phyloP scores from a whole-genome alignment of 2,329 filamentous ascomycete genomes.

The Corynespora cassiicola region DNA sequence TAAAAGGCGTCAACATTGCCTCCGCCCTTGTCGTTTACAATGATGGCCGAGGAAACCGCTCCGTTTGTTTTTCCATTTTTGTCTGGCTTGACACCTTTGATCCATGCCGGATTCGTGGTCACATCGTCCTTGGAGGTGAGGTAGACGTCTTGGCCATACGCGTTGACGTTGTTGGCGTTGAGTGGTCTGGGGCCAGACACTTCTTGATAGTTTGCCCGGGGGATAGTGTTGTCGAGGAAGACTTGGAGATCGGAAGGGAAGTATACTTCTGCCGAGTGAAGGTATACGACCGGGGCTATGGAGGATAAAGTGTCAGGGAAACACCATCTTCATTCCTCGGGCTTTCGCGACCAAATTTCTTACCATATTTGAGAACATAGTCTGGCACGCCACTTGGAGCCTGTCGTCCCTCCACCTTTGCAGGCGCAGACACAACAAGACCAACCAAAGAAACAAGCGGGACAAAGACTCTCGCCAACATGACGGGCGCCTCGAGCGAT shows the following conservation, averaged over 20 bases:
- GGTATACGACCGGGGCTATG: slow-evolving; percentile 53
- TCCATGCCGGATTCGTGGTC: slow-evolving; percentile 49
- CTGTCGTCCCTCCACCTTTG: slow-evolving; percentile 24
- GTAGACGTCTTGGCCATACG: slow-evolving; percentile 51
- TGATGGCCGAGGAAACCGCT: slow-evolving; percentile 59
- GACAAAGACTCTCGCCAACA: background rate
- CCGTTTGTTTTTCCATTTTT: slow-evolving; percentile 56
- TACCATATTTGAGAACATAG: slow-evolving; percentile 48
- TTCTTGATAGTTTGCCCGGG: slow-evolving; percentile 43
- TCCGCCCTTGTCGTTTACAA: slow-evolving; percentile 64
- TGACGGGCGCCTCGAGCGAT: background rate
- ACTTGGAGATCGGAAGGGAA: slow-evolving; percentile 51
- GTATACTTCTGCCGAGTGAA: slow-evolving; percentile 52
- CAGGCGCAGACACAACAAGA: slow-evolving; percentile 18
- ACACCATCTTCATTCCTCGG: too few species aligned
- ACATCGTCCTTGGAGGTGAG: slow-evolving; percentile 54
- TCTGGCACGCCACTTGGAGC: slow-evolving; percentile 37
- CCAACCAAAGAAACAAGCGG: background rate
- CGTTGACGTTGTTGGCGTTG: slow-evolving; percentile 50
- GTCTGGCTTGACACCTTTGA: slow-evolving; percentile 62
- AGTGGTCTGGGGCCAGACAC: slow-evolving; percentile 46
- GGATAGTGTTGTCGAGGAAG: slow-evolving; percentile 50
- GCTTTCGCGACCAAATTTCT: slow-evolving; percentile 8
- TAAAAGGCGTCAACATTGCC: slow-evolving; percentile 66
- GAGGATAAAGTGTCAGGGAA: slow-evolving; percentile 1